These are phyloP conservation scores for Neurospora terricola DNA, from an alignment of 495 filamentous ascomycete genomes.

Conservation along the genomic window DNA sequence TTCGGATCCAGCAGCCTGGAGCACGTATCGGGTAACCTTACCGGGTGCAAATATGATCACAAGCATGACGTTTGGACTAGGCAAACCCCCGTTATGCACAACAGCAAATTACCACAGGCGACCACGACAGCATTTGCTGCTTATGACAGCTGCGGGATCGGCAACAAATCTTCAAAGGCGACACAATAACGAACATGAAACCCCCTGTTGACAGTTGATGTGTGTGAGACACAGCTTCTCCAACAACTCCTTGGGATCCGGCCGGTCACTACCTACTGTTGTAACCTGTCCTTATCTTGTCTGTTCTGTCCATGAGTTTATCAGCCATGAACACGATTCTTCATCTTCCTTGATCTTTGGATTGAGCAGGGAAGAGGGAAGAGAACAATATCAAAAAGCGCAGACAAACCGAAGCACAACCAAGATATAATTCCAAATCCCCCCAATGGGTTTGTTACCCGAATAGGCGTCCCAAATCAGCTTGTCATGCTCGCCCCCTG, in stretches of 20 bases:
- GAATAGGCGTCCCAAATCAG: not conserved
- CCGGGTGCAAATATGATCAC: not conserved
- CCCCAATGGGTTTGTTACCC: not conserved
- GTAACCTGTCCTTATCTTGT: not conserved
- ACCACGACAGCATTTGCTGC: not conserved
- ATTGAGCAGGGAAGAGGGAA: not conserved
- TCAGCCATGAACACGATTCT: not conserved
- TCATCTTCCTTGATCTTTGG: not conserved
- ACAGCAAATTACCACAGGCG: not conserved
- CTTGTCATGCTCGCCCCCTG: not conserved
- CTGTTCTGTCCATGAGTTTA: not conserved
- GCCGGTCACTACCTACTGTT: not conserved
- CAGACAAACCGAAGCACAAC: not conserved
- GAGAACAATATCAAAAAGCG: not conserved
- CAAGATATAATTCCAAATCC: not conserved
- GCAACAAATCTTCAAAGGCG: not conserved
- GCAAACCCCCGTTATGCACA: not conserved
- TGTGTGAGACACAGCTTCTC: not conserved
- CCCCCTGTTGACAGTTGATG: not conserved
- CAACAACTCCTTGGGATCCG: not conserved
- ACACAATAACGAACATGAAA: not conserved
- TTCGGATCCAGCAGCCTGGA: not conserved
- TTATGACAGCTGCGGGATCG: not conserved
- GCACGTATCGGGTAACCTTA: not conserved
- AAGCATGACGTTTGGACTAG: not conserved